These are phyloP conservation scores for Vitis hybrid DNA, from an alignment of 177 flowering plant genomes.

Conservation along the genomic window DNA sequence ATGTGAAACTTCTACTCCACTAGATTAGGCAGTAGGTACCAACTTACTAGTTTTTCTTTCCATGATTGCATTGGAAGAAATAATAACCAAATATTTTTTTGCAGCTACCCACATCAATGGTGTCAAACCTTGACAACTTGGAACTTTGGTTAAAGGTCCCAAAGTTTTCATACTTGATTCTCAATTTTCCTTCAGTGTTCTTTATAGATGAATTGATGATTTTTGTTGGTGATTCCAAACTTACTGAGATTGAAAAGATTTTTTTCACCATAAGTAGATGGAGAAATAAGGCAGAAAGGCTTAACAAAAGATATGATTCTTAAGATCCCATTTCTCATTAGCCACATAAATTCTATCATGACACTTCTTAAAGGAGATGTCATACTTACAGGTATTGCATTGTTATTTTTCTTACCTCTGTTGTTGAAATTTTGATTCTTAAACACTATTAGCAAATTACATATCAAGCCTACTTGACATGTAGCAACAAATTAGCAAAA, in stretches of 20 bases:
- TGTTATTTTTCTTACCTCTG: background rate
- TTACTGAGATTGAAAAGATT: slow-evolving; percentile 1
- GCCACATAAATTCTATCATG: slow-evolving; percentile 94
- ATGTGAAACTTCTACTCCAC: too few relatives aligned
- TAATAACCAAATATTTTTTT: slow-evolving; percentile 11
- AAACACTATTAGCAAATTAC: background rate
- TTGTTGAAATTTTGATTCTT: background rate
- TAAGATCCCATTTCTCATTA: slow-evolving; percentile 83
- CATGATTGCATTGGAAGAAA: too few relatives aligned
- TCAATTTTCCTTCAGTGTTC: slow-evolving; percentile 1
- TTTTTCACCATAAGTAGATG: slow-evolving; percentile 64
- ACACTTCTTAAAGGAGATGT: slow-evolving; percentile 98
- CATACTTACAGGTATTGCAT: slow-evolving; percentile 78
- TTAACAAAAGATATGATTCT: slow-evolving; percentile 92
- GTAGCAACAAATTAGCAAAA: too few relatives aligned
- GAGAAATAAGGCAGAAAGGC: slow-evolving; percentile 77
- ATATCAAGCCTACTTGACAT: too few relatives aligned
- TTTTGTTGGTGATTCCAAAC: background rate
- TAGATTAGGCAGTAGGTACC: too few relatives aligned
- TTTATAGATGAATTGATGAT: background rate
- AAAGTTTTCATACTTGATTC: background rate
- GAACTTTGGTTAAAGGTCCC: slow-evolving; percentile 94
- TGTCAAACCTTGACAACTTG: slow-evolving; percentile 81
- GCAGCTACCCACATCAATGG: slow-evolving; percentile 67
- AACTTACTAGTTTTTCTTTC: too few relatives aligned